Conservation (phyloP, 2,329 filamentous ascomycete genomes). For the Nemania sp. region DNA sequence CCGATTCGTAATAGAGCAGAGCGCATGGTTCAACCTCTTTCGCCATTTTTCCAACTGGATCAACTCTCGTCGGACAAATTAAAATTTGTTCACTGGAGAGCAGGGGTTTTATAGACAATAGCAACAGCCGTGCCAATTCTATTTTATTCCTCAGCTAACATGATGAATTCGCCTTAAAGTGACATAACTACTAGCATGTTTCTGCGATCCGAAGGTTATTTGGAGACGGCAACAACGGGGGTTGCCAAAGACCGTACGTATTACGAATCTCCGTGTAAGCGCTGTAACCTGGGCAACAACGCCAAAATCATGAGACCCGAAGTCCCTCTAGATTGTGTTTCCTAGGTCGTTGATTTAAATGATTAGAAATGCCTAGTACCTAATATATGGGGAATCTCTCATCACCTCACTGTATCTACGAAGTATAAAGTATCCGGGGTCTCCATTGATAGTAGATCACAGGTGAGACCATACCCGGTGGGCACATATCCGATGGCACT, state of each 20-base stretch:
- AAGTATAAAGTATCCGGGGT: too few relatives aligned
- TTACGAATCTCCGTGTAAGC: neutral
- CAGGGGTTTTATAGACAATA: conserved; percentile 33
- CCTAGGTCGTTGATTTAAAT: neutral
- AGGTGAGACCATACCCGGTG: conserved; percentile 19
- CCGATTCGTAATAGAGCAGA: conserved; percentile 45
- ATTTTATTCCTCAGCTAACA: neutral
- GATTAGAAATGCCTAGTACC: neutral
- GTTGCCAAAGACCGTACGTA: neutral
- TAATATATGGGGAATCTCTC: neutral
- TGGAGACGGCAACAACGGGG: neutral
- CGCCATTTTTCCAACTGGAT: conserved; percentile 35
- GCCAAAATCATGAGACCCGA: neutral
- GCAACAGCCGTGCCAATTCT: conserved; percentile 30
- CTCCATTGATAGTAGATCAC: neutral
- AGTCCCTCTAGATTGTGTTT: too few relatives aligned
- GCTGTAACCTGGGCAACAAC: too few relatives aligned
- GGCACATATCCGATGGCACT: conserved; percentile 12
- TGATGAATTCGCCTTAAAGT: conserved; percentile 1
- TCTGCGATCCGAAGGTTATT: neutral
- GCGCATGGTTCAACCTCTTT: conserved; percentile 33
- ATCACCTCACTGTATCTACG: neutral
- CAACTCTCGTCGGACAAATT: conserved; percentile 22
- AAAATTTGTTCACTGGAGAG: conserved; percentile 18
- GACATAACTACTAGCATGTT: neutral